Base-by-base conservation (phyloP, 2,329 filamentous ascomycete genomes). In the Aspergillus sp. region DNA sequence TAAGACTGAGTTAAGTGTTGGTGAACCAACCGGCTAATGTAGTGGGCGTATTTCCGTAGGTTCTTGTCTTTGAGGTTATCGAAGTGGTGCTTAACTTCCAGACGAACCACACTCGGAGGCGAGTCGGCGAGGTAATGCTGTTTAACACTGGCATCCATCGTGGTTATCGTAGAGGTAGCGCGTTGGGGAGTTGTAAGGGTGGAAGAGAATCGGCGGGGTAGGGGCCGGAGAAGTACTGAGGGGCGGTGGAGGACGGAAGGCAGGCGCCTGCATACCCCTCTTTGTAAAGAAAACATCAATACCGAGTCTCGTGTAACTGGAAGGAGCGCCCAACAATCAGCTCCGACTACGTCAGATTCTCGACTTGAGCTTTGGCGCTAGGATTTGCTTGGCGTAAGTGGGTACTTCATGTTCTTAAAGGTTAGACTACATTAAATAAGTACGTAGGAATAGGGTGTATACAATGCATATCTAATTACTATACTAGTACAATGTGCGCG, bases 71-170 rank as follows among this genome's bases (percentile, higher is more conserved):
- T 75, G 44, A 81, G 68, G 6, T 75, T 85, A 55, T 93, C 89
- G 68, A 98, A 99, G 77, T 98, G 93, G 71, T 91, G 90, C 78
- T 91, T 91, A 73, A 98, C 95, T 73, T 91, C 88, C 49, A 99
- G 85, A 48, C 88, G 86, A 58, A 97, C 93, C 56, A 97, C 86
- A 48, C 88, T 89, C 1, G 95, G 95, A 45, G 95, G 95, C 62
- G 89, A 88, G 76, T 99, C 95, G 47, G 95, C 93, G 60, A 96
- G 83, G 74, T 96, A 97, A 71, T 96, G 89, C 56, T 78, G 71
- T 59, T 74, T 77, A 44, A 71, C 68, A 49, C 70, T 72, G 47
- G 68, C 67, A 65, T 78, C 74, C 76, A 78, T 78, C 50, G 43
- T 68, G 53, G 52, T 26, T 49, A 49, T 38, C 53, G 38, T 39